Percentiles rank a stretch among this genome's conserved stretches.
phyloP scores from a whole-genome alignment of 495 filamentous ascomycete species.

The Bacidia rubella region DNA sequence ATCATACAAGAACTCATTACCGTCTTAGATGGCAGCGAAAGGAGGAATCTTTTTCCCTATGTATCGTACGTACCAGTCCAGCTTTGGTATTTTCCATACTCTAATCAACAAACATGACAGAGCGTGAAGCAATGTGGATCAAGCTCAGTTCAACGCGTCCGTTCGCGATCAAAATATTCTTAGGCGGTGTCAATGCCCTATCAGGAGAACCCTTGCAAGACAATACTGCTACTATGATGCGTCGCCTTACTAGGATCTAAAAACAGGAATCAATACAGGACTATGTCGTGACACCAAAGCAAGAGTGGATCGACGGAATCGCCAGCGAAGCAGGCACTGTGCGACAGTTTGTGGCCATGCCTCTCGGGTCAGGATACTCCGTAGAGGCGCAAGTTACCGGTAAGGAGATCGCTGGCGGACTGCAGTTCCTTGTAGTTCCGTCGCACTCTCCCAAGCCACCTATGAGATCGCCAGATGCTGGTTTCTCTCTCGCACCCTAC shows the following conservation, averaged over 20 bases:
- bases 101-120: neutral
- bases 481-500: neutral
- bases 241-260: slow-evolving; percentile 5
- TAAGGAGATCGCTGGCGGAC: slow-evolving; percentile 27
- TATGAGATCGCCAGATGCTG: neutral
- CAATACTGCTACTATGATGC: slow-evolving; percentile 16
- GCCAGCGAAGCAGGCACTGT: slow-evolving; percentile 17
- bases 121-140: slow-evolving; percentile 37
- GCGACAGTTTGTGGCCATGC: slow-evolving; percentile 18
- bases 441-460: neutral
- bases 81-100: neutral
- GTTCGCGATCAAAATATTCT: slow-evolving; percentile 33
- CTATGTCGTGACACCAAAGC: slow-evolving; percentile 32
- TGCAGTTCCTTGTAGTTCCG: slow-evolving; percentile 36
- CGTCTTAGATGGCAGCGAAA: slow-evolving; percentile 23
- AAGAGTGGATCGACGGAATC: slow-evolving; percentile 38
- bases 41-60: slow-evolving; percentile 33
- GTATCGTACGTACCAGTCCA: slow-evolving; percentile 23
- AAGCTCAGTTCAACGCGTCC: slow-evolving; percentile 17
- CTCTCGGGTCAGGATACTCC: slow-evolving; percentile 29
- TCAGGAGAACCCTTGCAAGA: slow-evolving; percentile 27
- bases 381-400: slow-evolving; percentile 37
- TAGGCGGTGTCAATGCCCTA: slow-evolving; percentile 35
- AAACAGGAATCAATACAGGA: slow-evolving; percentile 26
- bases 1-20: slow-evolving; percentile 21